Evolutionary conservation across 2,329 filamentous ascomycete species (phyloP), one percentile per base, ranked within the genome.

Genomic region (Fusarium stilboides): DNA sequence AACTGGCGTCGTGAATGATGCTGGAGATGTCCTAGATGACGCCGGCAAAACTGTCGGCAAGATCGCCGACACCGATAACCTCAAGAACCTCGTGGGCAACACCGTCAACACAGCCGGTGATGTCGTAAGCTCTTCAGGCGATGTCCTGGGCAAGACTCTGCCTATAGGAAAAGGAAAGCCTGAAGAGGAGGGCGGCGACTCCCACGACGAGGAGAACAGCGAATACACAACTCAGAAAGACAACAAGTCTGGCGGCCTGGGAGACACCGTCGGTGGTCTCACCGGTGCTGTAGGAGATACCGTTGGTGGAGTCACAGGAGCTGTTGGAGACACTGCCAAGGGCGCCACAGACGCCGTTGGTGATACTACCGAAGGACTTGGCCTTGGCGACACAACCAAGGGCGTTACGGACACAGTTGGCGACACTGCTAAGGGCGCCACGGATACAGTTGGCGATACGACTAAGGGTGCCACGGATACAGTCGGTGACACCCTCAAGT

Each of bases 21-120:
- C 76, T 22, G 83, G 84, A 17, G 82, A 84, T 17, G 80, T 85
- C 19, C 74, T 85, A 37, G 82, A 85, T 58, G 75, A 81, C 13
- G 71, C 80, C 13, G 83, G 82, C 52, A 82, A 83, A 52, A 77
- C 75, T 10, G 72, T 85, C 42, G 83, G 83, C 55, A 82, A 76
- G 62, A 76, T 85, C 57, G 76, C 77, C 52, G 79, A 81, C 42
- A 78, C 80, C 22, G 64, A 75, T 50, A 79, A 84, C 43, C 69
- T 80, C 31, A 76, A 80, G 53, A 79, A 82, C 34, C 76, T 85
- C 13, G 74, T 78, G 39, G 83, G 83, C 37, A 82, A 79, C 68
- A 77, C 78, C 37, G 80, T 82, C 34, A 80, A 76, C 24, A 67
- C 73, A 8, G 74, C 74, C 10, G 80, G 80, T 14, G 78, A 81